phyloP scores from a whole-genome alignment of 1,284 basidiomycete genomes.

The Papiliotrema nemorosa region DNA sequence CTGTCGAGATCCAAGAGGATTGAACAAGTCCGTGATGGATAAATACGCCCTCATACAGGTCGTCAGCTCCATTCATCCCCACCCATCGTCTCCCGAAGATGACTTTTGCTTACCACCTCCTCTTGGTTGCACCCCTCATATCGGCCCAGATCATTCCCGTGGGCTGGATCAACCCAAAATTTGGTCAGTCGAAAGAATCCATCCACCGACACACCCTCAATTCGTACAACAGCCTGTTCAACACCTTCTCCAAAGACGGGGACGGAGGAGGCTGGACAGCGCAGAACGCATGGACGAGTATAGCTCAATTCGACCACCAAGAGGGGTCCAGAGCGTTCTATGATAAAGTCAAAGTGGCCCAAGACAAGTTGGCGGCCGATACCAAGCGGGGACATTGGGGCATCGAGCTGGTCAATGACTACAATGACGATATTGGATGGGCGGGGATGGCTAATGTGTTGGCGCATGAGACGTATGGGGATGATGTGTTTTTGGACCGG shows the following conservation, averaged over 20 bases:
- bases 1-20: too few relatives aligned
- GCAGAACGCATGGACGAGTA: slow-evolving; percentile 10
- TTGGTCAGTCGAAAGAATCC: not conserved
- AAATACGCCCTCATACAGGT: too few relatives aligned
- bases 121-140: not conserved
- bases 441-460: slow-evolving; percentile 1
- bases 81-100: too few relatives aligned
- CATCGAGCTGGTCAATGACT: slow-evolving; percentile 11
- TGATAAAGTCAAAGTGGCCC: slow-evolving; percentile 3
- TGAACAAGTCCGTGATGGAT: too few relatives aligned
- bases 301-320: slow-evolving; percentile 6
- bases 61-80: too few relatives aligned
- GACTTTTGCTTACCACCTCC: too few relatives aligned
- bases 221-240: not conserved
- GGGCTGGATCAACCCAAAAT: not conserved
- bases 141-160: not conserved
- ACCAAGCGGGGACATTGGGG: not conserved
- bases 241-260: not conserved
- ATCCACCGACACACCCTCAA: not conserved
- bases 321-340: not conserved
- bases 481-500: slow-evolving; percentile 11
- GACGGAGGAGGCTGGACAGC: slow-evolving; percentile 1
- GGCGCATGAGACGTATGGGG: slow-evolving; percentile 20
- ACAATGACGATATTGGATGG: slow-evolving; percentile 20
- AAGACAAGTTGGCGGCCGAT: slow-evolving; percentile 3